Evolutionary conservation across 345 rosid genomes (phyloP).

Genomic region (Rhizophora apiculata): DNA sequence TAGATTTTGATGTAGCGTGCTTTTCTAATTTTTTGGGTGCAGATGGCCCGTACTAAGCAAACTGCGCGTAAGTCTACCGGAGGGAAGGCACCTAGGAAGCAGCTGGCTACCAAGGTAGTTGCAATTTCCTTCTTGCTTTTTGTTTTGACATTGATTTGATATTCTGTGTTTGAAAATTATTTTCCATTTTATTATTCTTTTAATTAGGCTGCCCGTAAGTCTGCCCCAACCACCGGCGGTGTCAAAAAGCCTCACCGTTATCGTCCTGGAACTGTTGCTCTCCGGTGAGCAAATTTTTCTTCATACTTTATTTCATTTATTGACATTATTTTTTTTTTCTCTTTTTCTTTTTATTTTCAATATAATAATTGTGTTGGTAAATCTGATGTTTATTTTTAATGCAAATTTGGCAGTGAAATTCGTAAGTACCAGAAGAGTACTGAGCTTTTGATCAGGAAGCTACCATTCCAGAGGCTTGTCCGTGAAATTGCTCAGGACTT

Average conservation of each 20-base stretch:
- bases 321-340: fast-evolving
- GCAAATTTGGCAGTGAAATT: conserved; percentile 13
- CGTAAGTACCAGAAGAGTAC: conserved; percentile 22
- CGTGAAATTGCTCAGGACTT: conserved; percentile 27
- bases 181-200: no score
- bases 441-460: conserved; percentile 17
- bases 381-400: background rate
- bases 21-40: background rate
- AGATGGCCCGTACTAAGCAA: conserved; percentile 96
- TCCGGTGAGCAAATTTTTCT: conserved; percentile 5
- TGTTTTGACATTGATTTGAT: background rate
- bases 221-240: conserved; percentile 24
- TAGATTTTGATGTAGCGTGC: background rate
- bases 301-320: background rate
- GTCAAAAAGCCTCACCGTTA: conserved; percentile 22
- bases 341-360: background rate
- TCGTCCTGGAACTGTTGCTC: conserved; percentile 27
- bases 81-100: conserved; percentile 98
- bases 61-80: conserved; percentile 96
- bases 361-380: background rate
- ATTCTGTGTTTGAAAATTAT: no score
- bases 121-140: background rate
- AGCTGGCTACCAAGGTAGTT: conserved; percentile 80
- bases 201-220: conserved; percentile 21
- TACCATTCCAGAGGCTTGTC: conserved; percentile 23